phyloP scores from a whole-genome alignment of 805 yeast genomes.

The Ogataea haglerorum region DNA sequence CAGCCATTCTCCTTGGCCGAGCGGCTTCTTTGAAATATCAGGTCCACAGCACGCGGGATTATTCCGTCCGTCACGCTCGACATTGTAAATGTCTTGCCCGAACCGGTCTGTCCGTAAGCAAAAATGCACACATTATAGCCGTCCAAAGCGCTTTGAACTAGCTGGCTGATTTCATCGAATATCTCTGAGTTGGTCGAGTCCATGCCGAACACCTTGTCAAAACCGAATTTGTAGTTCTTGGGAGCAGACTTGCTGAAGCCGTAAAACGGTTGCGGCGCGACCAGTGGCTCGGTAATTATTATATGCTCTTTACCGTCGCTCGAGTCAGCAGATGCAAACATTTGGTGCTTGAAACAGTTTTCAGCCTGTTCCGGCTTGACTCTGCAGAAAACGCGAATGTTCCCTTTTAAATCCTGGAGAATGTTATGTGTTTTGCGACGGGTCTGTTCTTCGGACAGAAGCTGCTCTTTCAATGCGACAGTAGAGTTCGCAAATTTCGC shows the following conservation, averaged over 20 bases:
- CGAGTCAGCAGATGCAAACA: slow-evolving; percentile 15
- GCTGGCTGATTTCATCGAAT: slow-evolving; percentile 80
- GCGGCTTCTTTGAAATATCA: slow-evolving; percentile 59
- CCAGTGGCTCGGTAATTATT: slow-evolving; percentile 25
- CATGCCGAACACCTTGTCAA: slow-evolving; percentile 74
- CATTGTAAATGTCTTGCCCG: slow-evolving; percentile 95
- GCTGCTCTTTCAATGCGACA: slow-evolving; percentile 20
- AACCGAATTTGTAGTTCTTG: slow-evolving; percentile 47
- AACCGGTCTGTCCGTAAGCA: slow-evolving; percentile 96
- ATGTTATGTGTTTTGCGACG: slow-evolving; percentile 67
- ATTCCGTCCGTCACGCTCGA: slow-evolving; percentile 67
- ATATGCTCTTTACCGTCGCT: slow-evolving; percentile 29
- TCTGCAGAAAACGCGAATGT: slow-evolving; percentile 86
- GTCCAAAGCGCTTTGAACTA: slow-evolving; percentile 81
- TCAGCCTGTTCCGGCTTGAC: slow-evolving; percentile 53
- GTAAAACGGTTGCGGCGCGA: slow-evolving; percentile 2
- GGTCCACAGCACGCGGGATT: slow-evolving; percentile 70
- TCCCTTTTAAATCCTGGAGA: slow-evolving; percentile 86
- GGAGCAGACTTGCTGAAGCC: slow-evolving; percentile 7
- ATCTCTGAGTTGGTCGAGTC: slow-evolving; percentile 54
- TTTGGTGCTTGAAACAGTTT: slow-evolving; percentile 22
- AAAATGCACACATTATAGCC: slow-evolving; percentile 91
- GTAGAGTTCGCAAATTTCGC: background rate
- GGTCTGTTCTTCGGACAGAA: slow-evolving; percentile 28
- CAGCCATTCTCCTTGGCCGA: slow-evolving; percentile 54